phyloP scores from a whole-genome alignment of 108 stramenopile genomes.

The Nitzschia putrida region DNA sequence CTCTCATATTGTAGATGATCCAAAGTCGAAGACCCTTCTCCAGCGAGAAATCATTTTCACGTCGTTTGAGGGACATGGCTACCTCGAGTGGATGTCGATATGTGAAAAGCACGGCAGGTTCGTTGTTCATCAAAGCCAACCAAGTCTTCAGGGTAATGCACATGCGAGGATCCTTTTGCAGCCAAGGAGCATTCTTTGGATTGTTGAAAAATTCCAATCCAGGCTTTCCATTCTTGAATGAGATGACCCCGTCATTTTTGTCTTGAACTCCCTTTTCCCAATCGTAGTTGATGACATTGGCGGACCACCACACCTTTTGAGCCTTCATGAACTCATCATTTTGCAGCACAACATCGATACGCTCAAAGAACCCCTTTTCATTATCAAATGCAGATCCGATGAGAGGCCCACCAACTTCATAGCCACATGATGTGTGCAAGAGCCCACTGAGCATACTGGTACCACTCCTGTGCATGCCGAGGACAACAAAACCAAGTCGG shows the following conservation, averaged over 20 bases:
- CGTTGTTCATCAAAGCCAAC: conserved; percentile 70
- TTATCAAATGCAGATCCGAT: conserved; percentile 71
- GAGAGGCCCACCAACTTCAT: conserved; percentile 64
- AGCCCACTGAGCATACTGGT: conserved; percentile 82
- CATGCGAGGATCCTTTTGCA: conserved; percentile 94
- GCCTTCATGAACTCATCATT: conserved; percentile 84
- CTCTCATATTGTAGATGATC: conserved; percentile 87
- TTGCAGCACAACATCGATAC: conserved; percentile 77
- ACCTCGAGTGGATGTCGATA: conserved; percentile 93
- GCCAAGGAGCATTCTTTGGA: conserved; percentile 65
- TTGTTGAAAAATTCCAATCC: conserved; percentile 70
- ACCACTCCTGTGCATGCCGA: conserved; percentile 90
- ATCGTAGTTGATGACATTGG: conserved; percentile 68
- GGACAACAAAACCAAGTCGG: conserved; percentile 65
- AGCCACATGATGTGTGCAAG: conserved; percentile 65
- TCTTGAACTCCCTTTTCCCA: conserved; percentile 56
- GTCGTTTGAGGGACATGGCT: conserved; percentile 80
- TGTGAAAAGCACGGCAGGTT: conserved; percentile 87
- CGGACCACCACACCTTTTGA: conserved; percentile 75
- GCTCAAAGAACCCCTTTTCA: conserved; percentile 90
- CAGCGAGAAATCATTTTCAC: conserved; percentile 50
- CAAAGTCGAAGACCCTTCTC: conserved; percentile 78
- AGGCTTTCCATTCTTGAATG: conserved; percentile 52
- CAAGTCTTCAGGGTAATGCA: conserved; percentile 87
- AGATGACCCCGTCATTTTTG: conserved; percentile 50